These are phyloP conservation scores for Cucurbita pepo DNA, from an alignment of 306 rosid genomes.

Conservation along the genomic window DNA sequence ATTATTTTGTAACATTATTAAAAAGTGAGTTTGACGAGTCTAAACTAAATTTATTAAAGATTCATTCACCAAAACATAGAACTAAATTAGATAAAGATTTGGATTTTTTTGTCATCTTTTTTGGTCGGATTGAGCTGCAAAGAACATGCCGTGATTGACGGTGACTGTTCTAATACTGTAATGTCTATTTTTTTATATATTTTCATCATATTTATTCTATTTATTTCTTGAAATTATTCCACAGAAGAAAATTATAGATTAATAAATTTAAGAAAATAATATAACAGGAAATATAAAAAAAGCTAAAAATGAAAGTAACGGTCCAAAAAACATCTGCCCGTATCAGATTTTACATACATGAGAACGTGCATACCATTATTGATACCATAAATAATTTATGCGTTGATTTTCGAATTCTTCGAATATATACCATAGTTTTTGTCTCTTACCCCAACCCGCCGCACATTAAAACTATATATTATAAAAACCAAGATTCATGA, in stretches of 20 bases:
- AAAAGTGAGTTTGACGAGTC: not conserved
- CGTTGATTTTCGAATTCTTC: not conserved
- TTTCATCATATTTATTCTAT: not conserved
- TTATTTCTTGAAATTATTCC: no score
- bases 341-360: slow-evolving; percentile 2
- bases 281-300: no score
- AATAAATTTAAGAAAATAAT: no score
- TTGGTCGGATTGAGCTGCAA: slow-evolving; percentile 1
- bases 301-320: not conserved
- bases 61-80: not conserved
- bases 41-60: not conserved
- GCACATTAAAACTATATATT: not conserved
- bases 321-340: slow-evolving; percentile 6
- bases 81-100: not conserved
- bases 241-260: no score
- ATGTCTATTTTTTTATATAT: not conserved
- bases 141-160: slow-evolving; percentile 30
- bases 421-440: not conserved
- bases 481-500: not conserved
- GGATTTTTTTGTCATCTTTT: not conserved
- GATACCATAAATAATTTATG: not conserved
- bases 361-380: slow-evolving; percentile 9
- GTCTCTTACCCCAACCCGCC: not conserved
- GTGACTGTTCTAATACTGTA: not conserved
- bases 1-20: not conserved